A percentile compares a stretch with the other conserved stretches of the same genome.
Evolutionary conservation across 108 stramenopile genomes (phyloP).

Genomic region (Cyclostephanos tholiformis): DNA sequence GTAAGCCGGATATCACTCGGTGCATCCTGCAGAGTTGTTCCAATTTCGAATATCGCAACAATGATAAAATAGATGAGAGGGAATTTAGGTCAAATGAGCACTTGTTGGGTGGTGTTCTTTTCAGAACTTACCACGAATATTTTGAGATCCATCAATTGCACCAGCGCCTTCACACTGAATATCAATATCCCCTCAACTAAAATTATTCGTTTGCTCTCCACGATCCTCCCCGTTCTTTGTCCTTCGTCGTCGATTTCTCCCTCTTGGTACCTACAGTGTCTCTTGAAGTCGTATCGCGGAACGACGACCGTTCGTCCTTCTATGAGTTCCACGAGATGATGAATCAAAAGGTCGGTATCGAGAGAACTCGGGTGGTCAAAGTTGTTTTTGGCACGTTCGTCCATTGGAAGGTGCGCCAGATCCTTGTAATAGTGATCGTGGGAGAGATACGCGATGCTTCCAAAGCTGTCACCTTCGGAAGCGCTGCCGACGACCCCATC

Average conservation of each 20-base stretch:
- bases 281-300: constrained; percentile 91
- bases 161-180: constrained; percentile 73
- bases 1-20: constrained; percentile 84
- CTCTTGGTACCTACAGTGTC: constrained; percentile 75
- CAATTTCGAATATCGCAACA: neutral
- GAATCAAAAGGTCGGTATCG: constrained; percentile 87
- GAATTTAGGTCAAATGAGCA: constrained; percentile 27
- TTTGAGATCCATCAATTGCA: constrained; percentile 86
- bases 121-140: constrained; percentile 86
- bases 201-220: constrained; percentile 72
- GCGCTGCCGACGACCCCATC: neutral
- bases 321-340: constrained; percentile 77
- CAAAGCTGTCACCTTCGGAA: neutral
- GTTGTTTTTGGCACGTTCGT: constrained; percentile 76
- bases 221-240: constrained; percentile 36
- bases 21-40: constrained; percentile 61
- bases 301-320: constrained; percentile 70
- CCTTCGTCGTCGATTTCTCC: constrained; percentile 48
- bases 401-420: constrained; percentile 75
- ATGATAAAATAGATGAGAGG: neutral
- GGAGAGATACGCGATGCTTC: constrained; percentile 42
- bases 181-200: constrained; percentile 94
- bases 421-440: constrained; percentile 66
- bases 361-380: constrained; percentile 95
- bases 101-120: neutral